These are phyloP conservation scores for Pythium graminicola DNA, from an alignment of 352 stramenopile species.

Conservation along the genomic window DNA sequence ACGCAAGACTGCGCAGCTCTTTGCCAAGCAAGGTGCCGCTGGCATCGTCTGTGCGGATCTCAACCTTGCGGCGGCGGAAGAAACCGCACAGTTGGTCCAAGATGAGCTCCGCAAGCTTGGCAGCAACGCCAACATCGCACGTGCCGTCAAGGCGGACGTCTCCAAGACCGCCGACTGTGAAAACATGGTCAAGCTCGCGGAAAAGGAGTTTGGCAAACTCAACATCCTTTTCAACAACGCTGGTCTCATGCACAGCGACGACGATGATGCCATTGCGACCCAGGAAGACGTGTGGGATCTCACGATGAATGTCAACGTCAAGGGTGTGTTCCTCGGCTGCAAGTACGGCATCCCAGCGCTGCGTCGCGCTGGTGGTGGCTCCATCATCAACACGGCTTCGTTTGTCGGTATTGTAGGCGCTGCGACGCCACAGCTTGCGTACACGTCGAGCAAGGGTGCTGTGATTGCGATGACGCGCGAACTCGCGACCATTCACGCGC, in stretches of 20 bases:
- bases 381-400: constrained; percentile 86
- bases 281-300: constrained; percentile 80
- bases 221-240: constrained; percentile 87
- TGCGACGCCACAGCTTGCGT: constrained; percentile 81
- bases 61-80: constrained; percentile 53
- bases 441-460: constrained; percentile 84
- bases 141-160: constrained; percentile 58
- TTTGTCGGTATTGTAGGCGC: constrained; percentile 78
- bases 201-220: constrained; percentile 74
- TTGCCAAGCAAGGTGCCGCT: constrained; percentile 70
- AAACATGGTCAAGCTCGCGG: constrained; percentile 66
- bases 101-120: constrained; percentile 58
- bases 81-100: constrained; percentile 62
- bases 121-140: constrained; percentile 42
- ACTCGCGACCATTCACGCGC: constrained; percentile 76
- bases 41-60: constrained; percentile 78
- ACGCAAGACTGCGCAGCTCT: constrained; percentile 74
- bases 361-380: constrained; percentile 67
- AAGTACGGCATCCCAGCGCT: constrained; percentile 83
- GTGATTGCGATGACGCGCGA: constrained; percentile 85
- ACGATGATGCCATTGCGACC: constrained; percentile 72
- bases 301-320: constrained; percentile 86
- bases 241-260: constrained; percentile 76
- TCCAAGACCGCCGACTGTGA: constrained; percentile 67
- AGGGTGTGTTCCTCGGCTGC: constrained; percentile 85